Base-by-base conservation (phyloP, 352 stramenopile species). In the Saprolegnia parasitica region DNA sequence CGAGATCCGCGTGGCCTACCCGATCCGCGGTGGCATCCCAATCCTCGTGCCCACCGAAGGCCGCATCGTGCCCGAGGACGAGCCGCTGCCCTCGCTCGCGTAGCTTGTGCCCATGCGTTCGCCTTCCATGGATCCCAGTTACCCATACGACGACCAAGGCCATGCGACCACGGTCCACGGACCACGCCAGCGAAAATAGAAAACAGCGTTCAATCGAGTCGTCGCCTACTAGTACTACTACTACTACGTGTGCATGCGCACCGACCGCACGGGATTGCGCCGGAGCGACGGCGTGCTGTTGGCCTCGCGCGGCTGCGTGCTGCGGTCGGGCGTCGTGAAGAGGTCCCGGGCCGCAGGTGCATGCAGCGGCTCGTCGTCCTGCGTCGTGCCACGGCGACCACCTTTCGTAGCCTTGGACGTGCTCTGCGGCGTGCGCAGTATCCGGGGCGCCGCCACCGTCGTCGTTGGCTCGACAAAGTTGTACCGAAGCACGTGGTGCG, bases 1-100 rank as follows among this genome's bases (percentile, higher is more conserved):
- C 56, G 81, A 95, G 72, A 91, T 95, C 67, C 77, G 79, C 70
- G 85, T 95, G 42, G 79, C 86, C 76, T 95, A 95, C 49, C 87
- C 87, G n/a, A 91, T 95, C 66, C 84, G 78, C 57, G 26, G 86
- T 29, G 84, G 87, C 35, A 70, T 90, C 5, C 84, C 87, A 0
- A 72, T 90, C 72, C 78, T 95, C 35, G 78, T 95, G 46, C 87
- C 87, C 0, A 80, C 76, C 6, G 86, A 93, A 72, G 87, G 83
- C 42, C 82, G 84, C 32, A 73, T 95, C 24, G 70, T 95, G n/a
- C 74, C 77, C 29, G 76, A 81, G 5, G 46, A 71, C 58, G 58
- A 67, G 29, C 21, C 21, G 11, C 20, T 67, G 21, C 42, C 42
- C 11, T n/a, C 11, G 13, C 42, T 49, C 42, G 18, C 11, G 3